Evolutionary conservation across 1,284 basidiomycete genomes (phyloP).

Genomic region (Naganishia liquefaciens): DNA sequence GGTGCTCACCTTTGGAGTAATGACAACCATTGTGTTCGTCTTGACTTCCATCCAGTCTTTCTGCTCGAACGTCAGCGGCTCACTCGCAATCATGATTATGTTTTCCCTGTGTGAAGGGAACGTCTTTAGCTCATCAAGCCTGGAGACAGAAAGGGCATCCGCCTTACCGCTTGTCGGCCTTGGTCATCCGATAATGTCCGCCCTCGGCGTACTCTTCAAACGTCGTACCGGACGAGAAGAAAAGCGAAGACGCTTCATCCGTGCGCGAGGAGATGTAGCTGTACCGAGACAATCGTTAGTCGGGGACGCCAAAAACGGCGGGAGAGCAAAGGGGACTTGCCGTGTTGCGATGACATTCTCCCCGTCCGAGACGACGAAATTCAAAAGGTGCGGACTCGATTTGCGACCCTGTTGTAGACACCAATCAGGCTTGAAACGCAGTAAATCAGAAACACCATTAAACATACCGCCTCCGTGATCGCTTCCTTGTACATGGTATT

Average conservation of each 20-base stretch:
- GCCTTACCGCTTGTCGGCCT: slow-evolving; percentile 83
- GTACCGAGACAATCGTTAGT: neutral
- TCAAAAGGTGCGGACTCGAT: slow-evolving; percentile 80
- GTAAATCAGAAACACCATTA: neutral
- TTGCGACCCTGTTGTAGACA: neutral
- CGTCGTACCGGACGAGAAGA: slow-evolving; percentile 91
- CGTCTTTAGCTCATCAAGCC: slow-evolving; percentile 3
- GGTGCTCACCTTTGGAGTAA: slow-evolving; percentile 73
- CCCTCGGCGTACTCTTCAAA: slow-evolving; percentile 87
- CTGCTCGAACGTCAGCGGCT: slow-evolving; percentile 85
- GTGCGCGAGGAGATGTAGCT: slow-evolving; percentile 83
- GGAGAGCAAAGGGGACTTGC: slow-evolving; percentile 25
- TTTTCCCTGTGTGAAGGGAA: slow-evolving; percentile 48
- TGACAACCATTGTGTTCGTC: slow-evolving; percentile 88
- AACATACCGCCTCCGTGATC: slow-evolving; percentile 66
- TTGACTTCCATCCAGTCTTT: slow-evolving; percentile 79
- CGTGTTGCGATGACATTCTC: slow-evolving; percentile 88
- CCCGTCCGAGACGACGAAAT: slow-evolving; percentile 95
- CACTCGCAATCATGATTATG: slow-evolving; percentile 90
- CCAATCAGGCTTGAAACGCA: neutral
- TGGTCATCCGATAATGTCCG: slow-evolving; percentile 91
- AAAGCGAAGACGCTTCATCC: slow-evolving; percentile 91
- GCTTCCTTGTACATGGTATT: slow-evolving; percentile 75
- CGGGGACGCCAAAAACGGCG: neutral
- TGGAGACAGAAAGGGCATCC: slow-evolving; percentile 47